phyloP scores from a whole-genome alignment of 345 rosid species.

The Pistacia vera region DNA sequence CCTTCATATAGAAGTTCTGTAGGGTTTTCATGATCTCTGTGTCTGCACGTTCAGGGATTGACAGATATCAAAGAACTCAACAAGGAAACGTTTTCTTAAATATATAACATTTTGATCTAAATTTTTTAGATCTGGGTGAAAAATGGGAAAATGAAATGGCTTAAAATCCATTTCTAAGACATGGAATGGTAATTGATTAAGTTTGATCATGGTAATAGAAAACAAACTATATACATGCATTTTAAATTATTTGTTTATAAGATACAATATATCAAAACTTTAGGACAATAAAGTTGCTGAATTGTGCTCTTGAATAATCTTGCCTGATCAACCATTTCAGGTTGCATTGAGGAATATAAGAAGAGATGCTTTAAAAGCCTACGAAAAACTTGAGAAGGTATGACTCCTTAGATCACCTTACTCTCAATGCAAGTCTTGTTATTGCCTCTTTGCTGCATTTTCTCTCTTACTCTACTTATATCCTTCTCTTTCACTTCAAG shows the following conservation, averaged over 20 bases:
- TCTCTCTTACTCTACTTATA: background rate
- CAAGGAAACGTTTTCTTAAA: background rate
- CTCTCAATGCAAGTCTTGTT: background rate
- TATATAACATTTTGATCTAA: background rate
- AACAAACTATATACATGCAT: background rate
- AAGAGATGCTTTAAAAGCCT: conserved; percentile 89
- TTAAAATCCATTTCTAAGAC: conserved; percentile 6
- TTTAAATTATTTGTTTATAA: background rate
- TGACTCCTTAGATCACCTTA: background rate
- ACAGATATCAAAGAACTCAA: background rate
- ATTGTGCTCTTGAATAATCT: conserved; percentile 9
- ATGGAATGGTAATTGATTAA: background rate
- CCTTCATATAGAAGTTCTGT: background rate
- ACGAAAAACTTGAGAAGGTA: conserved; percentile 95
- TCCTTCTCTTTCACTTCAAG: background rate
- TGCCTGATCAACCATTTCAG: conserved; percentile 35
- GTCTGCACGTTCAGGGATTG: background rate
- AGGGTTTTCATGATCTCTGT: background rate
- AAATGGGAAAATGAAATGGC: background rate
- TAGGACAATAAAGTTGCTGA: background rate
- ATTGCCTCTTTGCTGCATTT: conserved; percentile 6
- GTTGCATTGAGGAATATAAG: conserved; percentile 93
- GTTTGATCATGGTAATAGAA: background rate
- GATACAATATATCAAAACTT: too few species aligned
- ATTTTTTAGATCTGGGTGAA: conserved; percentile 4